Evolutionary conservation across 2,329 filamentous ascomycete genomes (phyloP).

Genomic region (Clarireedia hainanense): DNA sequence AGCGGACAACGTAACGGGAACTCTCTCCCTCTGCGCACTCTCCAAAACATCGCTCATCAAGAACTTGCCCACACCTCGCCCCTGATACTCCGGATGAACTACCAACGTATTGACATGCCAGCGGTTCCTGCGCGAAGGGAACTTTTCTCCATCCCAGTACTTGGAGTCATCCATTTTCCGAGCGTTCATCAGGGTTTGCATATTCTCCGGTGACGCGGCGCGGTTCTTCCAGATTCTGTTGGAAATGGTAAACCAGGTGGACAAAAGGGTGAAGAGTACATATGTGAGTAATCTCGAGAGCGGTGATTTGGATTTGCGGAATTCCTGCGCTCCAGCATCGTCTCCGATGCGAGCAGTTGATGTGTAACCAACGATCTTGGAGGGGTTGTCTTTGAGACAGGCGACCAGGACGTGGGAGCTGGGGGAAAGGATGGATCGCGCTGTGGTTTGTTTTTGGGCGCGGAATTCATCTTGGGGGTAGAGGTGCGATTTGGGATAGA

Average conservation of each 20-base stretch:
- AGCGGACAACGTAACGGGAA: constrained; percentile 18
- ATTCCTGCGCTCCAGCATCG: constrained; percentile 12
- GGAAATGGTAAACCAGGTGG: background rate
- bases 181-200: constrained; percentile 8
- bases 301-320: background rate
- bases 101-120: constrained; percentile 20
- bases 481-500: constrained; percentile 10
- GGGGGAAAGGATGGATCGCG: constrained; percentile 4
- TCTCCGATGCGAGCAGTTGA: constrained; percentile 17
- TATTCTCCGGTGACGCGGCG: constrained; percentile 1
- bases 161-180: constrained; percentile 9
- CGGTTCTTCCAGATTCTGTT: constrained; percentile 16
- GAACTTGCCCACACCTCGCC: constrained; percentile 20
- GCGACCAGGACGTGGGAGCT: constrained; percentile 14
- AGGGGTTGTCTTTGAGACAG: constrained; percentile 9
- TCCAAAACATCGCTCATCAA: constrained; percentile 17
- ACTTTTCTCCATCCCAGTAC: constrained; percentile 18
- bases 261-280: constrained; percentile 10
- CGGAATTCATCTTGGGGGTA: constrained; percentile 12
- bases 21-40: constrained; percentile 16
- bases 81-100: constrained; percentile 18
- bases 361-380: constrained; percentile 12
- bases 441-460: constrained; percentile 7
- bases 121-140: constrained; percentile 16
- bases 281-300: background rate